Conservation (phyloP, 495 filamentous ascomycete genomes). For the Neurospora tetraspora region DNA sequence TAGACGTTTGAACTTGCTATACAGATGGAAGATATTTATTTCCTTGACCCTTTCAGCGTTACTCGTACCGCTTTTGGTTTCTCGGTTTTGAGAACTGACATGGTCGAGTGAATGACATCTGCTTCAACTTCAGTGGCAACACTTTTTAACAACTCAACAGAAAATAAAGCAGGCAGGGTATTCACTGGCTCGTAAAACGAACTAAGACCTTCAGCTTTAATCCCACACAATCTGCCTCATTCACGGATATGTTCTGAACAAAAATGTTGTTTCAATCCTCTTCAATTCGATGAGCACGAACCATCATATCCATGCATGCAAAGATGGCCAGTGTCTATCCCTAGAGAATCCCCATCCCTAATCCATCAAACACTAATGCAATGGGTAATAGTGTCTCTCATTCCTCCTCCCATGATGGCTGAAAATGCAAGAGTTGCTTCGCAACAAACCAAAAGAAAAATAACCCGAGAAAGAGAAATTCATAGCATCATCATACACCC, state of each 20-base stretch:
- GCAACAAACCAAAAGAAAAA: not conserved
- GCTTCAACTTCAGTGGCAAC: not conserved
- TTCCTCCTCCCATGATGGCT: not conserved
- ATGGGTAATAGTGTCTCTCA: not conserved
- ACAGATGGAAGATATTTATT: not conserved
- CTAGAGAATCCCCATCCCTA: not conserved
- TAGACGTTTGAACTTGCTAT: not conserved
- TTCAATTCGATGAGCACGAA: not conserved
- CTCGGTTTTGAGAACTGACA: not conserved
- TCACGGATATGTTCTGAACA: too few relatives aligned
- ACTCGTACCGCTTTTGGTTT: not conserved
- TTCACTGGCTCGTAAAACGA: too few relatives aligned
- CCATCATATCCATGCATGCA: not conserved
- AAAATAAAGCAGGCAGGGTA: too few relatives aligned
- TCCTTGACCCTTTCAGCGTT: not conserved
- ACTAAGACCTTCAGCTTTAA: too few relatives aligned
- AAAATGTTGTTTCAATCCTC: not conserved
- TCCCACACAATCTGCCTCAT: too few relatives aligned
- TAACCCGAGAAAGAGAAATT: not conserved
- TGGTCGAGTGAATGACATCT: not conserved
- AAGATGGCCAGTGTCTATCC: not conserved
- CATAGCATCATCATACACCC: not conserved
- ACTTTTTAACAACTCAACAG: too few relatives aligned
- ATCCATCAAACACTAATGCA: not conserved
- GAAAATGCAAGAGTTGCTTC: not conserved